These are phyloP conservation scores for Boletus vermiculosoides DNA, from an alignment of 768 basidiomycete species.

Conservation along the genomic window DNA sequence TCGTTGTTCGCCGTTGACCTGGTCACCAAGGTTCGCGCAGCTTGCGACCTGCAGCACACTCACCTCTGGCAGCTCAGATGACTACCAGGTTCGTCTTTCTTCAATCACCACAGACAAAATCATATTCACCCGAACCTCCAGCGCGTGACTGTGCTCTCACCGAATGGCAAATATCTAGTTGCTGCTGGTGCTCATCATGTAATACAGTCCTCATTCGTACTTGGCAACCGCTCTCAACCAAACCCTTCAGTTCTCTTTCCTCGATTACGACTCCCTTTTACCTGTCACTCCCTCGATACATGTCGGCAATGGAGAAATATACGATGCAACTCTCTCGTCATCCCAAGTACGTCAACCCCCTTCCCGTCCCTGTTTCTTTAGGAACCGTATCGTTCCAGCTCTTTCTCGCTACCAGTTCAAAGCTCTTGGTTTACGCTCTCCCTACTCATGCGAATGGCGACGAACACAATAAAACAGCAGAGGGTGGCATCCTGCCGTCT, in stretches of 20 bases:
- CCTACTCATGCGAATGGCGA: conserved; percentile 32
- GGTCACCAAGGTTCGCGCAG: conserved; percentile 17
- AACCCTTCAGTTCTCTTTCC: conserved; percentile 53
- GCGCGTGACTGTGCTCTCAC: conserved; percentile 88
- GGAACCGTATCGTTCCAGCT: conserved; percentile 41
- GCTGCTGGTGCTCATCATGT: conserved; percentile 76
- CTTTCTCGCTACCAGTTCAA: conserved; percentile 61
- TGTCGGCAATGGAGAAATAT: conserved; percentile 74
- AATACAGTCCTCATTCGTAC: conserved; percentile 27
- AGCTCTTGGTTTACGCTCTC: conserved; percentile 60
- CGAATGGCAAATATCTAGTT: conserved; percentile 59
- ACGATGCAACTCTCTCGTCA: conserved; percentile 77
- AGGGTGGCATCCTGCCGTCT: conserved; percentile 34
- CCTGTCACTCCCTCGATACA: conserved; percentile 48
- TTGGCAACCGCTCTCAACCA: conserved; percentile 10
- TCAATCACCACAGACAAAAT: neutral
- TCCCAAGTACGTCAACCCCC: conserved; percentile 46
- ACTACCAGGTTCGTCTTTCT: conserved; percentile 75
- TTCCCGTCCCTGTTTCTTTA: neutral
- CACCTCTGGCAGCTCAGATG: conserved; percentile 56
- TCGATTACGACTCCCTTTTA: conserved; percentile 58
- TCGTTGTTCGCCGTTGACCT: conserved; percentile 11
- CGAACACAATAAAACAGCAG: neutral
- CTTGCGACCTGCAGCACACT: conserved; percentile 61
- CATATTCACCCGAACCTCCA: conserved; percentile 9